These are phyloP conservation scores for Epichloe gansuensis DNA, from an alignment of 2,329 filamentous ascomycete species.

Conservation along the genomic window DNA sequence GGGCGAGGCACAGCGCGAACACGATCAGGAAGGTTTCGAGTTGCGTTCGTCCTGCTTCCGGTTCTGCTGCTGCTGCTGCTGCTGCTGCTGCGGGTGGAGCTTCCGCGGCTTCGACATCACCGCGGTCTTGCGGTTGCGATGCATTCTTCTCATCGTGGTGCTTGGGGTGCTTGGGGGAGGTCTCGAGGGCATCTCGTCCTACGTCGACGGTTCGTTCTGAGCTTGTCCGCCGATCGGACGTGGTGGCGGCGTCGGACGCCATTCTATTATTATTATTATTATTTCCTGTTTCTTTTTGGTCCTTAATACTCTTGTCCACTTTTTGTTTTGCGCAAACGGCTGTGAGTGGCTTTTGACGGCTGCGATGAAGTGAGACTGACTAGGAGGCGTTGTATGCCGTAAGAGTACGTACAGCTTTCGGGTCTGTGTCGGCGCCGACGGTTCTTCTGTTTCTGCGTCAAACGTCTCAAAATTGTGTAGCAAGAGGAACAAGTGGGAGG, in stretches of 20 bases:
- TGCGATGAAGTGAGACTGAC: too few relatives aligned
- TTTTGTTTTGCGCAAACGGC: background rate
- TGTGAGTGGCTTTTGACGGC: background rate
- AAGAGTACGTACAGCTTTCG: too few relatives aligned
- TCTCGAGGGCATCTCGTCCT: slow-evolving; percentile 9
- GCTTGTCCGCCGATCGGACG: slow-evolving; percentile 13
- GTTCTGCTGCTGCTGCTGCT: slow-evolving; percentile 6
- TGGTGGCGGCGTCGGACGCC: slow-evolving; percentile 1
- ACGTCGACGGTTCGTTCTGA: slow-evolving; percentile 18
- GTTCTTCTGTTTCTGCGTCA: too few relatives aligned
- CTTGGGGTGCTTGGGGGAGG: background rate
- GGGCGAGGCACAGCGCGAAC: slow-evolving; percentile 27
- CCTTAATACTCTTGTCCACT: too few relatives aligned
- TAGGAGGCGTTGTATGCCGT: too few relatives aligned
- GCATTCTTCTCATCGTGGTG: background rate
- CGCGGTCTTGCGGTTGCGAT: background rate
- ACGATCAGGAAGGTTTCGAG: slow-evolving; percentile 28
- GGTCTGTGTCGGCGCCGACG: too few relatives aligned
- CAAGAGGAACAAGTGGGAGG: too few relatives aligned
- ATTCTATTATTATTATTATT: background rate
- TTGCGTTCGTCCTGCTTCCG: slow-evolving; percentile 24
- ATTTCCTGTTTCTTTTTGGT: background rate
- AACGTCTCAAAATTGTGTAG: too few relatives aligned
- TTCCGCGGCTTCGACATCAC: slow-evolving; percentile 7
- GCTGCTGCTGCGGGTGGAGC: background rate